Evolutionary conservation across 371 early-diverging fungal genomes (phyloP).

Genomic region (Rhizopus delemar): DNA sequence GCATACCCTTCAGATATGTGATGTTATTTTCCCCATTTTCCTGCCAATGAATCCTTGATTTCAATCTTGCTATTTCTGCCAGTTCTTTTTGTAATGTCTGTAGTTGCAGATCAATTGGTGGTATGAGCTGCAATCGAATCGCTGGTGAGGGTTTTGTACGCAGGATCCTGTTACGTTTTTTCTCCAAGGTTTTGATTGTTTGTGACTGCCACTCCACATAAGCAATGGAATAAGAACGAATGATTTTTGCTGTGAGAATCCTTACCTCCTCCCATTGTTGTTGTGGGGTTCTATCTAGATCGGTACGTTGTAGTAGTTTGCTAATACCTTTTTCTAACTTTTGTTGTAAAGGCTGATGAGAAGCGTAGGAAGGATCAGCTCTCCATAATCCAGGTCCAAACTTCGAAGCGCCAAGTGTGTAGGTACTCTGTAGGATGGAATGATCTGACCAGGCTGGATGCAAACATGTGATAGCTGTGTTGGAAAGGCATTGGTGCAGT

Average conservation of each 20-base stretch:
- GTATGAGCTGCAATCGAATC: background rate
- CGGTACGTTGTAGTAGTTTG: background rate
- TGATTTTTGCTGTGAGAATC: background rate
- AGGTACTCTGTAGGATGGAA: background rate
- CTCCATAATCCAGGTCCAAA: slow-evolving; percentile 13
- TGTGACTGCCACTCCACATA: background rate
- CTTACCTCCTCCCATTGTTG: slow-evolving; percentile 9
- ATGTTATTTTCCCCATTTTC: slow-evolving; percentile 7
- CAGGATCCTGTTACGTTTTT: slow-evolving; percentile 1
- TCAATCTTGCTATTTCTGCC: background rate
- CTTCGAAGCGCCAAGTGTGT: background rate
- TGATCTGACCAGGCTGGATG: slow-evolving; percentile 7
- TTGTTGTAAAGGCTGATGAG: background rate
- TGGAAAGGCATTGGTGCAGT: background rate
- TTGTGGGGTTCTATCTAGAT: background rate
- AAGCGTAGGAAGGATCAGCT: slow-evolving; percentile 6
- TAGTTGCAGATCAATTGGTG: background rate
- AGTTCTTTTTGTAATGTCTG: background rate
- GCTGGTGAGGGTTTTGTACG: background rate
- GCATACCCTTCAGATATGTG: background rate
- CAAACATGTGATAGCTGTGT: background rate
- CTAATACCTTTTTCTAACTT: background rate
- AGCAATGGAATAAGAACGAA: background rate
- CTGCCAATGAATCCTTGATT: background rate
- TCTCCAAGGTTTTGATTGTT: background rate